Percentiles rank a stretch among this genome's conserved stretches.
Conservation (phyloP, 371 early-diverging fungal species). For the Basidiobolus meristosporus region DNA sequence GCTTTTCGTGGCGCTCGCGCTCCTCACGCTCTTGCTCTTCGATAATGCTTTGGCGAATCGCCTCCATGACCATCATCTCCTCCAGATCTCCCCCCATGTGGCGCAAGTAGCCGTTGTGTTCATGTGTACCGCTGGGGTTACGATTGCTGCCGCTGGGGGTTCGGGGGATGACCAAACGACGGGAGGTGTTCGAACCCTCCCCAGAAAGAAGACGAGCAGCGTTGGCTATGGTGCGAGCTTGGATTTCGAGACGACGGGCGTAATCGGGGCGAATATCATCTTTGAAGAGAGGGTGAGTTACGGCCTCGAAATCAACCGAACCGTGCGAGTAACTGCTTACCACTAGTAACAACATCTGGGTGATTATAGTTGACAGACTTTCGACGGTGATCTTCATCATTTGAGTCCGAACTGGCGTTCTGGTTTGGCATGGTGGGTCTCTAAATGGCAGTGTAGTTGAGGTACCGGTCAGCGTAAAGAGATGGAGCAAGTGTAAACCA, state of each 20-base stretch:
- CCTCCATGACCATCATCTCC: conserved; percentile 83
- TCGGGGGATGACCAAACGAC: conserved; percentile 1
- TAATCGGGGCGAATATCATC: conserved; percentile 66
- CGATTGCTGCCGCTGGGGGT: conserved; percentile 8
- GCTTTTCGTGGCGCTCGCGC: too few relatives aligned
- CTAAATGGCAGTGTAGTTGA: not conserved
- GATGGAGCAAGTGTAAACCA: conserved; percentile 7
- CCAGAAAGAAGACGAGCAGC: too few relatives aligned
- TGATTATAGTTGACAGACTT: conserved; percentile 31
- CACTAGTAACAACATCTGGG: conserved; percentile 52
- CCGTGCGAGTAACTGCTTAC: conserved; percentile 10
- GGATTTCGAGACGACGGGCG: conserved; percentile 12
- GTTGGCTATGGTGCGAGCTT: too few relatives aligned
- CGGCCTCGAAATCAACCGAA: not conserved
- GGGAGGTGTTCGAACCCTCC: too few relatives aligned
- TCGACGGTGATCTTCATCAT: conserved; percentile 16
- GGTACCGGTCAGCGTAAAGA: not conserved
- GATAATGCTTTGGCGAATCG: conserved; percentile 52
- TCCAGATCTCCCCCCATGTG: conserved; percentile 67
- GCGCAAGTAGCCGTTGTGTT: conserved; percentile 35
- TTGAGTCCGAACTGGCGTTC: conserved; percentile 1
- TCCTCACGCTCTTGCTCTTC: conserved; percentile 8
- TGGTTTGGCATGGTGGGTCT: too few relatives aligned
- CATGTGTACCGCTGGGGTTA: conserved; percentile 16
- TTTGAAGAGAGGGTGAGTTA: conserved; percentile 5